phyloP scores from a whole-genome alignment of 371 early-diverging fungal genomes.

The Circinella umbellata region DNA sequence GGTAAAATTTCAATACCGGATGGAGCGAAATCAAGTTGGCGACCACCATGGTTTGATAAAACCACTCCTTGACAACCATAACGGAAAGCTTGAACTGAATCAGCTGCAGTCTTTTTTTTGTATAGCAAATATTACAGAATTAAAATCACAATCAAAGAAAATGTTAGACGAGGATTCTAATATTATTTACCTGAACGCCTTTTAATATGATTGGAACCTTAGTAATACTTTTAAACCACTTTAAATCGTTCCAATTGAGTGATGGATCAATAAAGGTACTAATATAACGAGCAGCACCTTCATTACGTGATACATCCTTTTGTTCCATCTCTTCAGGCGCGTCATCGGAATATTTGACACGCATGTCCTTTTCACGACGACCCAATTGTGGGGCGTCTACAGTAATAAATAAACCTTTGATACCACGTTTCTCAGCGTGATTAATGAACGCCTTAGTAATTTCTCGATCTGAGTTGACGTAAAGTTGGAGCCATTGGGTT shows the following conservation, averaged over 20 bases:
- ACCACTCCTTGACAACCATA: slow-evolving; percentile 84
- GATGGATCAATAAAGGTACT: slow-evolving; percentile 77
- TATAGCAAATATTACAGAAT: no score
- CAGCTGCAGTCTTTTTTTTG: slow-evolving; percentile 65
- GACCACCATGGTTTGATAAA: slow-evolving; percentile 95
- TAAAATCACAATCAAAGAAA: no score
- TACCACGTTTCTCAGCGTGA: slow-evolving; percentile 83
- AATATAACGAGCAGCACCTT: slow-evolving; percentile 81
- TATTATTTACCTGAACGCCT: slow-evolving; percentile 69
- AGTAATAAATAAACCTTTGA: slow-evolving; percentile 86
- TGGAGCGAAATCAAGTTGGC: slow-evolving; percentile 88
- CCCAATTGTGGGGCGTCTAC: slow-evolving; percentile 94
- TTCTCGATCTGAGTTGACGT: slow-evolving; percentile 82
- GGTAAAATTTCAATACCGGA: slow-evolving; percentile 82
- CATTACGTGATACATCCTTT: slow-evolving; percentile 35
- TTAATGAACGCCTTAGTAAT: slow-evolving; percentile 75
- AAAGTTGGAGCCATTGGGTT: slow-evolving; percentile 87
- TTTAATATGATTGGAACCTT: slow-evolving; percentile 89
- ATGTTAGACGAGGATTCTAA: no score
- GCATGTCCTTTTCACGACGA: slow-evolving; percentile 89
- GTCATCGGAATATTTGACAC: slow-evolving; percentile 62
- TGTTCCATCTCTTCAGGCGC: slow-evolving; percentile 39
- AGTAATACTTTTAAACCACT: slow-evolving; percentile 86
- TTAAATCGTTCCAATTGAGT: slow-evolving; percentile 86
- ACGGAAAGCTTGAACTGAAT: slow-evolving; percentile 87